Percentiles rank a stretch among this genome's conserved stretches.
Evolutionary conservation across 1,139 yeast genomes (phyloP).

Genomic region (Arxiozyma telluris): DNA sequence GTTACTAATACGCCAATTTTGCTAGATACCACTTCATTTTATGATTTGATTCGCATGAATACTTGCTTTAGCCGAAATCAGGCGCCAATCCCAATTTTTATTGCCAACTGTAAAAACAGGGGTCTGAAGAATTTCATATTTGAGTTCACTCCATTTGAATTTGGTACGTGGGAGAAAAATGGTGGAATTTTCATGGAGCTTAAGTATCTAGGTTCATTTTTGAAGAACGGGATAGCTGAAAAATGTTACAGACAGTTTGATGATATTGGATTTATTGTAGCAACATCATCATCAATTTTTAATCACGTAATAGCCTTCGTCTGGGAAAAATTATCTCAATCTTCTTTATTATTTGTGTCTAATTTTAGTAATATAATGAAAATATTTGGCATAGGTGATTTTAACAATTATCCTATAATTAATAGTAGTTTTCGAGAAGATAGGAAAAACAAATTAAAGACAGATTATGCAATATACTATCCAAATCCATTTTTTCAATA

Average conservation of each 20-base stretch:
- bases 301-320: constrained; percentile 44
- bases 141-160: constrained; percentile 60
- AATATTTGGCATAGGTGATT: constrained; percentile 37
- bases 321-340: constrained; percentile 37
- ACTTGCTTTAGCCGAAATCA: constrained; percentile 30
- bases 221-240: constrained; percentile 32
- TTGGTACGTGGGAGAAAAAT: constrained; percentile 58
- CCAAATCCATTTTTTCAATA: constrained; percentile 67
- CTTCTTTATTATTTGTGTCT: constrained; percentile 34
- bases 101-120: constrained; percentile 32
- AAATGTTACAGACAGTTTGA: constrained; percentile 53
- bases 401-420: constrained; percentile 7
- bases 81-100: constrained; percentile 40
- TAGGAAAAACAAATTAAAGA: constrained; percentile 25
- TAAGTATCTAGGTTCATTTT: constrained; percentile 45
- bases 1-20: constrained; percentile 26
- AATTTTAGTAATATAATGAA: constrained; percentile 40
- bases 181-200: constrained; percentile 45
- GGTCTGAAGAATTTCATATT: constrained; percentile 29
- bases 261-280: constrained; percentile 64
- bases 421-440: constrained; percentile 15
- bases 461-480: constrained; percentile 61
- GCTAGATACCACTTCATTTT: constrained; percentile 24
- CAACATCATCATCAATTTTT: constrained; percentile 65
- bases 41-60: constrained; percentile 20